Percentiles rank a stretch among this genome's conserved stretches.
Evolutionary conservation across 306 rosid genomes (phyloP).

Genomic region (Dalbergia cultrata): DNA sequence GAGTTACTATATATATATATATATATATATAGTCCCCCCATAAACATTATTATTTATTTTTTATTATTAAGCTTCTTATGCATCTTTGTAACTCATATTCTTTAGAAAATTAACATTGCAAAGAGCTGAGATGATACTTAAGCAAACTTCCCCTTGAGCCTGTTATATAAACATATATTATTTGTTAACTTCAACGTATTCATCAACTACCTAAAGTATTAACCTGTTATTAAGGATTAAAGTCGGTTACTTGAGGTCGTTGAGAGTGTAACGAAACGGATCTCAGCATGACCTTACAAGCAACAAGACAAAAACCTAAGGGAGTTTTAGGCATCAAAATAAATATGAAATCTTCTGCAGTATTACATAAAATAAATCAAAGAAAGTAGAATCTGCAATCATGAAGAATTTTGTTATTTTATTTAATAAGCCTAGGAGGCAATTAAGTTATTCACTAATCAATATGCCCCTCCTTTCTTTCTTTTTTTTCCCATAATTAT

Average conservation of each 20-base stretch:
- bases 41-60: too few relatives aligned
- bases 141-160: too few relatives aligned
- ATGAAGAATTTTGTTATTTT: background rate
- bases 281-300: background rate
- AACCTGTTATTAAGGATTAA: background rate
- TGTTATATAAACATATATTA: too few relatives aligned
- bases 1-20: too few relatives aligned
- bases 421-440: background rate
- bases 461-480: background rate
- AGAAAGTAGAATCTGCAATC: background rate
- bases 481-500: background rate
- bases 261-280: background rate
- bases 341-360: background rate
- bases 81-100: too few relatives aligned
- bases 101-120: too few relatives aligned
- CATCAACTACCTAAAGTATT: background rate
- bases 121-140: too few relatives aligned
- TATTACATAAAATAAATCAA: background rate
- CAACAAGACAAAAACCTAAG: too few relatives aligned
- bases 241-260: background rate
- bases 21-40: too few relatives aligned
- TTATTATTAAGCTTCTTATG: too few relatives aligned
- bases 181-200: too few relatives aligned
- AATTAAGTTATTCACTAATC: background rate
- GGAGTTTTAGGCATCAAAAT: conserved; percentile 2